Percentiles rank a stretch among this genome's conserved stretches.
Conservation (phyloP, 345 rosid genomes). For the Populus davidiana region DNA sequence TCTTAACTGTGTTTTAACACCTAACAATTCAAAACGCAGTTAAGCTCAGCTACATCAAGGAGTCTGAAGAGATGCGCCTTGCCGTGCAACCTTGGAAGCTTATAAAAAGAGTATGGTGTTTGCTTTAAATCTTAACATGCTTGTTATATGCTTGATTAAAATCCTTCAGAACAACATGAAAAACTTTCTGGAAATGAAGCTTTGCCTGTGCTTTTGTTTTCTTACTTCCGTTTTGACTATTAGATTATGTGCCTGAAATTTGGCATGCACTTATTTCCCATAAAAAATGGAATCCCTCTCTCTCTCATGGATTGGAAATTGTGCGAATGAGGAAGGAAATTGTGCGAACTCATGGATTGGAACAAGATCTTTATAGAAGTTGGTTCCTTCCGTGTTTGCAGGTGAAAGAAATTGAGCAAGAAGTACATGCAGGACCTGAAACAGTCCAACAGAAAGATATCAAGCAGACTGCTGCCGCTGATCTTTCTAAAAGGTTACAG, state of each 20-base stretch:
- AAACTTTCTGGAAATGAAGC: not conserved
- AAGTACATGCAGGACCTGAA: conserved; percentile 47
- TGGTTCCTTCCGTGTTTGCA: conserved; percentile 21
- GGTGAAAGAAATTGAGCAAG: conserved; percentile 89
- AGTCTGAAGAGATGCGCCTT: conserved; percentile 76
- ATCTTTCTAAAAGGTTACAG: conserved; percentile 85
- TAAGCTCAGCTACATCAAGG: conserved; percentile 53
- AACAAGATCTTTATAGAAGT: not conserved
- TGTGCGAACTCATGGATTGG: not conserved
- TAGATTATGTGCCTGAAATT: not conserved
- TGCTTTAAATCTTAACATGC: not conserved
- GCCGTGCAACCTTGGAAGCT: conserved; percentile 81
- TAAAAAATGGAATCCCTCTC: not conserved
- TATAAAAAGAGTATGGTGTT: conserved; percentile 58
- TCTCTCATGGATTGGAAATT: too few relatives aligned
- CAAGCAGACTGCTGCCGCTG: conserved; percentile 69
- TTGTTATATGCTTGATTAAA: not conserved
- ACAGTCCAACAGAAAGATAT: conserved; percentile 46
- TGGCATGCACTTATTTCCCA: not conserved
- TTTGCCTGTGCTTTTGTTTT: not conserved
- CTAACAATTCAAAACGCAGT: conserved; percentile 41
- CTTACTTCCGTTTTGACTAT: too few relatives aligned
- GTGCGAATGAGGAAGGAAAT: not conserved
- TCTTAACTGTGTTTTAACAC: not conserved
- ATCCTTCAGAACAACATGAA: not conserved